Conservation (phyloP, 805 yeast species). For the Scheffersomyces spartinae region DNA sequence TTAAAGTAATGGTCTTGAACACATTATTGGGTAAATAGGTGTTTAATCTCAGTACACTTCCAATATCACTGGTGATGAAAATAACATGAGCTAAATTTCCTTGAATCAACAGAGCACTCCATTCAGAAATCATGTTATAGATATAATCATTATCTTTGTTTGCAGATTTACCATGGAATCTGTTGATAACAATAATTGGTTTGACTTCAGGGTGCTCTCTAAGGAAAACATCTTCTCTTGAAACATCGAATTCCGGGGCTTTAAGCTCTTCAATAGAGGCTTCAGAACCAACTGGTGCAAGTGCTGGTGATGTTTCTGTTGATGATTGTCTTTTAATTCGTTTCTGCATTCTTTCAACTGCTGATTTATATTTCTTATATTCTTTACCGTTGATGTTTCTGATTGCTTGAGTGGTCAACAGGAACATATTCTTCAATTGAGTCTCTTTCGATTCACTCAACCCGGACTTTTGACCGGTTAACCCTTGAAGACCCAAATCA, state of each 20-base stretch:
- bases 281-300: not conserved
- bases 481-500: slow-evolving; percentile 79
- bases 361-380: slow-evolving; percentile 16
- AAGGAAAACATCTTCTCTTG: too few species aligned
- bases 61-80: slow-evolving; percentile 76
- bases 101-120: slow-evolving; percentile 73
- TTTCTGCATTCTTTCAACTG: slow-evolving; percentile 10
- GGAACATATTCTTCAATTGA: slow-evolving; percentile 71
- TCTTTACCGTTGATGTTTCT: slow-evolving; percentile 40
- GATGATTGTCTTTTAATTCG: slow-evolving; percentile 4
- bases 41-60: slow-evolving; percentile 55
- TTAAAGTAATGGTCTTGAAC: slow-evolving; percentile 58
- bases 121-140: slow-evolving; percentile 68
- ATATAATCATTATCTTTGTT: slow-evolving; percentile 45
- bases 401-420: slow-evolving; percentile 62
- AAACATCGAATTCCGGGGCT: too few species aligned
- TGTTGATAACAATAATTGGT: slow-evolving; percentile 77
- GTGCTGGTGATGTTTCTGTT: slow-evolving; percentile 1
- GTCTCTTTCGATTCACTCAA: slow-evolving; percentile 72
- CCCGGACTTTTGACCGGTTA: slow-evolving; percentile 92
- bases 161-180: slow-evolving; percentile 48
- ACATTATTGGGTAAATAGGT: slow-evolving; percentile 80
- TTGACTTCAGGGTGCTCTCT: slow-evolving; percentile 78
- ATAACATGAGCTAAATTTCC: slow-evolving; percentile 84
- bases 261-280: slow-evolving; percentile 10